A percentile compares a stretch with the other conserved stretches of the same genome.
phyloP scores from a whole-genome alignment of 495 filamentous ascomycete species.

The Penicillium lividum region DNA sequence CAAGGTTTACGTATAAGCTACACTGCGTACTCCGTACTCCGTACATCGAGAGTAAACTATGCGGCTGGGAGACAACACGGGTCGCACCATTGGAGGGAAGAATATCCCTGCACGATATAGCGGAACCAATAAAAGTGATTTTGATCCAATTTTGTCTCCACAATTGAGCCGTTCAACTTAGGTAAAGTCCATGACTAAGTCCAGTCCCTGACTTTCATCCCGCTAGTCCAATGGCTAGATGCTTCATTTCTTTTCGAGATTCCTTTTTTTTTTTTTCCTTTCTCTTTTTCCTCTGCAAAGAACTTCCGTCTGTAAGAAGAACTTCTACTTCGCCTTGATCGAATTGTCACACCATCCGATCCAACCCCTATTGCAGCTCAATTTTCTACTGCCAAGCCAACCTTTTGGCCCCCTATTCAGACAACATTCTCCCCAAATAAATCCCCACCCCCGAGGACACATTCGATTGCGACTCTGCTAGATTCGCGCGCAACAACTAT shows the following conservation, averaged over 20 bases:
- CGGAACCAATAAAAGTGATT: background rate
- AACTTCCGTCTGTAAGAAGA: too few relatives aligned
- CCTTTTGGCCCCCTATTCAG: slow-evolving; percentile 9
- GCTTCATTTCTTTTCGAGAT: slow-evolving; percentile 8
- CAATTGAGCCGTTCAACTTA: background rate
- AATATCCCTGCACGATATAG: slow-evolving; percentile 5
- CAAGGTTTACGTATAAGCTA: too few relatives aligned
- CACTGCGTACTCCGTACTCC: background rate
- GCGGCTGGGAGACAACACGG: background rate
- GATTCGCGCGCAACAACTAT: background rate
- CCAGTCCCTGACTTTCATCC: slow-evolving; percentile 8
- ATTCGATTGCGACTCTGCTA: background rate
- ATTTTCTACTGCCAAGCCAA: background rate
- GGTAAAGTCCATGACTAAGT: background rate
- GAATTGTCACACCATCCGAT: background rate
- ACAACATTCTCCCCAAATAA: slow-evolving; percentile 1
- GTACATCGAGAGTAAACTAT: background rate
- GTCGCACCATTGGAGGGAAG: background rate
- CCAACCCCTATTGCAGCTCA: background rate
- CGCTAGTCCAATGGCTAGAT: slow-evolving; percentile 2
- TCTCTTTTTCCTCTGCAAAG: background rate
- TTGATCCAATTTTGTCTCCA: slow-evolving; percentile 1
- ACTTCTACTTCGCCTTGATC: background rate
- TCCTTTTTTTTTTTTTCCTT: slow-evolving; percentile 1
- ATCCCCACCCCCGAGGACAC: slow-evolving; percentile 3